phyloP scores from a whole-genome alignment of 2,329 filamentous ascomycete species.

The Ophiocordyceps camponoti-saundersi region DNA sequence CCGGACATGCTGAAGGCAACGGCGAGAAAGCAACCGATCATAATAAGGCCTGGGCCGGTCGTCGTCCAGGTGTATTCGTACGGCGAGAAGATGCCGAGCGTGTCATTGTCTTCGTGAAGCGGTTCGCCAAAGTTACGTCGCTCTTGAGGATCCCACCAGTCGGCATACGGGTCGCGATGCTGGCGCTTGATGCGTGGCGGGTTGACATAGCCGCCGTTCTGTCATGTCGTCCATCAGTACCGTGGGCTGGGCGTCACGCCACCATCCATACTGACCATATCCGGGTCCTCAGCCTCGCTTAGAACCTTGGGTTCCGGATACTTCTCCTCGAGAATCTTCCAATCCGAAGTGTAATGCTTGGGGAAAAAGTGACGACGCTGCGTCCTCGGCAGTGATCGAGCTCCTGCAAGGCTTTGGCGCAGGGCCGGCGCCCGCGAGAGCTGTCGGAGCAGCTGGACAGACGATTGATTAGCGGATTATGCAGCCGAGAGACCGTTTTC shows the following conservation, averaged over 20 bases:
- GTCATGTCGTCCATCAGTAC: conserved; percentile 9
- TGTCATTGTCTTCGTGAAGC: conserved; percentile 90
- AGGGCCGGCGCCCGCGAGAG: conserved; percentile 32
- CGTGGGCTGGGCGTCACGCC: neutral
- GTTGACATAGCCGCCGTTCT: conserved; percentile 79
- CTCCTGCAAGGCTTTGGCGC: conserved; percentile 25
- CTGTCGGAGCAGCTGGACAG: conserved; percentile 40
- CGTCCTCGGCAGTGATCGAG: conserved; percentile 31
- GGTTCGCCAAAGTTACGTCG: conserved; percentile 93
- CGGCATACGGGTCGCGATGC: conserved; percentile 79
- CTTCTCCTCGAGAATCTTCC: conserved; percentile 30
- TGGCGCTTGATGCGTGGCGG: conserved; percentile 69
- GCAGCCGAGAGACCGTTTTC: neutral
- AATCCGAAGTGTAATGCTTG: conserved; percentile 24
- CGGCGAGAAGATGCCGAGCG: conserved; percentile 75
- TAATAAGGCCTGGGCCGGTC: conserved; percentile 49
- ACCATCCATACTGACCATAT: conserved; percentile 37
- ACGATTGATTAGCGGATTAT: neutral
- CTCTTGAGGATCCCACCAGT: conserved; percentile 98
- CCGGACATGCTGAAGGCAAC: conserved; percentile 48
- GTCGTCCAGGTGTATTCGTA: conserved; percentile 76
- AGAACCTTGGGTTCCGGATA: conserved; percentile 29
- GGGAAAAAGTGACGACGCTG: conserved; percentile 42
- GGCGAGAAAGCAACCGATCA: conserved; percentile 51
- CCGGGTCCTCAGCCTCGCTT: conserved; percentile 46